phyloP scores from a whole-genome alignment of 495 filamentous ascomycete genomes.

The Penicillium antarcticum region DNA sequence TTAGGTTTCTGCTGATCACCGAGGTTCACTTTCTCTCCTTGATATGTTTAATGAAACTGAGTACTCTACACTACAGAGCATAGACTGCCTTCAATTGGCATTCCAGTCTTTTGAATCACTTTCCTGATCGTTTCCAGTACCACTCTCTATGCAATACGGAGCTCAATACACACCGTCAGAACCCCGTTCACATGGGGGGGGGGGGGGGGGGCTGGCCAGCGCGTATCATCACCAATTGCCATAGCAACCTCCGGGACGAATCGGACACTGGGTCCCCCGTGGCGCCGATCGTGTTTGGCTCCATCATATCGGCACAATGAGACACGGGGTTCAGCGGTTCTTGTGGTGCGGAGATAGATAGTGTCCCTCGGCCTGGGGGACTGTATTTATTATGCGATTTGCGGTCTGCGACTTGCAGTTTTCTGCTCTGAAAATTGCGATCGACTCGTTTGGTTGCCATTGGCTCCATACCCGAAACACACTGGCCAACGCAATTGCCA shows the following conservation, averaged over 20 bases:
- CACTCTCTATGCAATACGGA: not conserved
- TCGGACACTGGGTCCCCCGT: conserved; percentile 20
- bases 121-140: not conserved
- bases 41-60: not conserved
- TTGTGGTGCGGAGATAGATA: not conserved
- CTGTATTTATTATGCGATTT: not conserved
- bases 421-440: no score
- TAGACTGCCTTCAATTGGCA: not conserved
- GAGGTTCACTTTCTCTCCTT: conserved; percentile 2
- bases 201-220: conserved; percentile 17
- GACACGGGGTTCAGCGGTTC: no score
- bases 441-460: not conserved
- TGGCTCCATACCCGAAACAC: not conserved
- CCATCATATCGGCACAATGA: conserved; percentile 1
- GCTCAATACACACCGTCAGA: not conserved
- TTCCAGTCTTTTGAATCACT: not conserved
- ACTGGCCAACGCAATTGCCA: not conserved
- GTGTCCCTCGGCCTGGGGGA: conserved; percentile 1
- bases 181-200: conserved; percentile 16
- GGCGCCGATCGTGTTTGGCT: conserved; percentile 12
- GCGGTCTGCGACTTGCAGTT: no score
- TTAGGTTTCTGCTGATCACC: conserved; percentile 13
- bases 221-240: conserved; percentile 13
- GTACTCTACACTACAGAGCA: not conserved
- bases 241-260: conserved; percentile 31